Percentiles rank a stretch among this genome's conserved stretches.
phyloP scores from a whole-genome alignment of 805 yeast genomes.

The Myxozyma monticola region DNA sequence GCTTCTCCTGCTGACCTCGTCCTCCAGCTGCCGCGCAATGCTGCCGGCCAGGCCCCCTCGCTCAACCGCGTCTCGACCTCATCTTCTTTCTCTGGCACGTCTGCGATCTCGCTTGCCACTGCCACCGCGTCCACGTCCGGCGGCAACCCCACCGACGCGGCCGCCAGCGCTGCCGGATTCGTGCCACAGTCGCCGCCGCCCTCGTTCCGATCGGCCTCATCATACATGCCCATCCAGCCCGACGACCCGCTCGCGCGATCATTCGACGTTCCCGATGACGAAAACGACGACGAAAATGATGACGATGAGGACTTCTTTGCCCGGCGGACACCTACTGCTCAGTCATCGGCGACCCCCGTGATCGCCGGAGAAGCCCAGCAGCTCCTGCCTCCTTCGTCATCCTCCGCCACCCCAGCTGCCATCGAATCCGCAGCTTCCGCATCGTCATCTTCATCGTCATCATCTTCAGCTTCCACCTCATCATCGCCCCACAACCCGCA shows the following conservation, averaged over 20 bases:
- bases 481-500: background rate
- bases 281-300: constrained; percentile 8
- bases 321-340: background rate
- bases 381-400: background rate
- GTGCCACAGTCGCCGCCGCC: constrained; percentile 30
- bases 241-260: constrained; percentile 32
- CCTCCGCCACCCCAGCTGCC: background rate
- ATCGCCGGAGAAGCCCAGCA: constrained; percentile 7
- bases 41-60: constrained; percentile 11
- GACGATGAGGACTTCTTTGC: constrained; percentile 21
- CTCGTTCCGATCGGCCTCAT: constrained; percentile 29
- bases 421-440: constrained; percentile 6
- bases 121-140: background rate
- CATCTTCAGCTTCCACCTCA: constrained; percentile 8
- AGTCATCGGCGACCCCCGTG: background rate
- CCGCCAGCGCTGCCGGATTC: constrained; percentile 13
- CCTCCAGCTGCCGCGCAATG: constrained; percentile 23
- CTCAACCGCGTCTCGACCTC: constrained; percentile 12
- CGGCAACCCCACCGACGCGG: background rate
- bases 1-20: constrained; percentile 1
- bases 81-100: constrained; percentile 7
- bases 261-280: constrained; percentile 25
- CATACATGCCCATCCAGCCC: constrained; percentile 29
- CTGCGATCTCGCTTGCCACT: constrained; percentile 6
- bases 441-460: constrained; percentile 10